Percentiles rank a stretch among this genome's conserved stretches.
Conservation (phyloP, 148 eudicot species). For the Cornus suecica region DNA sequence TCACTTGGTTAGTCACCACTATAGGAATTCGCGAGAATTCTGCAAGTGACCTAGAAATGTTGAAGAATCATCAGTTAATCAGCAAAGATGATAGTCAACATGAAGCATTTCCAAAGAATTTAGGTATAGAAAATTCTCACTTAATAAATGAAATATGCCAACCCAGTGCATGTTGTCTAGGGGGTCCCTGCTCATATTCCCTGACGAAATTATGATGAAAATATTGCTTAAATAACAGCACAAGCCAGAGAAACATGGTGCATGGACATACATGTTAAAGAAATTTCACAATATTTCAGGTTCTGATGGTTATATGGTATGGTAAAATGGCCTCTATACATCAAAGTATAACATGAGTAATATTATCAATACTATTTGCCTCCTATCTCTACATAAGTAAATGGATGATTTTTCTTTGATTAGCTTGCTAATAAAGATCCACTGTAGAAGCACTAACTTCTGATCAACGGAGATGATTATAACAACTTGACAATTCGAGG, state of each 20-base stretch:
- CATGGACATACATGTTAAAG: background rate
- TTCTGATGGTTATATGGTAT: background rate
- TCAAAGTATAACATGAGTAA: background rate
- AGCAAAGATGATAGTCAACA: background rate
- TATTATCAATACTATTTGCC: background rate
- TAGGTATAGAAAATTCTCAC: constrained; percentile 36
- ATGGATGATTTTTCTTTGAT: background rate
- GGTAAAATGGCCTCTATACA: background rate
- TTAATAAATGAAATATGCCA: constrained; percentile 91
- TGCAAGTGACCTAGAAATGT: constrained; percentile 65
- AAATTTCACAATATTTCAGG: background rate
- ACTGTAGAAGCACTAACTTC: background rate
- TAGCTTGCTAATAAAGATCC: background rate
- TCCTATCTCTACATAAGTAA: background rate
- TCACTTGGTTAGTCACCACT: constrained; percentile 90
- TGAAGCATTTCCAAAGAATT: background rate
- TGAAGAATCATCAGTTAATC: constrained; percentile 7
- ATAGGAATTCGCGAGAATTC: constrained; percentile 82
- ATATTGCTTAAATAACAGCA: background rate
- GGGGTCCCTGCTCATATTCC: constrained; percentile 58
- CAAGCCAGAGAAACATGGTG: background rate
- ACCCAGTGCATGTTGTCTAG: constrained; percentile 62
- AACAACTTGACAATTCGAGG: background rate
- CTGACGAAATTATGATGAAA: constrained; percentile 31
- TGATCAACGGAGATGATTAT: background rate